Base-by-base conservation (phyloP, 257 asterid genomes). In the Capsicum baccatum region DNA sequence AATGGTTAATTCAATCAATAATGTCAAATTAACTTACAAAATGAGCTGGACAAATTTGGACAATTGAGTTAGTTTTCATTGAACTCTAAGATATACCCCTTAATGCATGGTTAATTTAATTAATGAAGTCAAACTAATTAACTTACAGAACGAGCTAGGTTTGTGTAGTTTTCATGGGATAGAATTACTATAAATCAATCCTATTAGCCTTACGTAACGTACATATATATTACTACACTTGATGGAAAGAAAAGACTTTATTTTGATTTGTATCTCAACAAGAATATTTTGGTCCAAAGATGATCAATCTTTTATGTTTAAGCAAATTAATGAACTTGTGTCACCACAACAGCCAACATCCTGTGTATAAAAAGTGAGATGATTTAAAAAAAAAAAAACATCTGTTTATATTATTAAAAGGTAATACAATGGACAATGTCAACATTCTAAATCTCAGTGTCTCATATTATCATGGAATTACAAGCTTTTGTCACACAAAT, bases 361-460 rank as follows among this genome's bases (percentile, higher is more conserved):
- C 71, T 79, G 80, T 54, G 60, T 35, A 62, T 81, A 66, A 89
- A 90, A 89, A 85, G 88, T 79, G 82, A 74, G 83, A 80, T 84
- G 83, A 88, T 79, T 26, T 26, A 26, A 26, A 26, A 26, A 26
- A 26, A 26, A 26, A 26, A 87, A 83, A 64, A 10, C 33, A 83
- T 44, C 83, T 88, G 85, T 89, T 88, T 81, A 26, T 79, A 83
- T 50, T 79, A 85, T 26, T 67, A 81, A 56, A 90, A 91, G 89
- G 88, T 84, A 83, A 26, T 26, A 64, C 5, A 11, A 60, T 71
- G 78, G 56, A 86, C 85, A 91, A 89, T 87, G 93, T 91, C 94
- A 91, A 92, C 79, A 94, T 91, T 86, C 42, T 66, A 85, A 91
- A 91, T 92, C 92, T 90, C 88, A 87, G 89, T 91, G 94, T 90